Conservation (phyloP, 164 flowering plant genomes). For the Vitis amurensis region DNA sequence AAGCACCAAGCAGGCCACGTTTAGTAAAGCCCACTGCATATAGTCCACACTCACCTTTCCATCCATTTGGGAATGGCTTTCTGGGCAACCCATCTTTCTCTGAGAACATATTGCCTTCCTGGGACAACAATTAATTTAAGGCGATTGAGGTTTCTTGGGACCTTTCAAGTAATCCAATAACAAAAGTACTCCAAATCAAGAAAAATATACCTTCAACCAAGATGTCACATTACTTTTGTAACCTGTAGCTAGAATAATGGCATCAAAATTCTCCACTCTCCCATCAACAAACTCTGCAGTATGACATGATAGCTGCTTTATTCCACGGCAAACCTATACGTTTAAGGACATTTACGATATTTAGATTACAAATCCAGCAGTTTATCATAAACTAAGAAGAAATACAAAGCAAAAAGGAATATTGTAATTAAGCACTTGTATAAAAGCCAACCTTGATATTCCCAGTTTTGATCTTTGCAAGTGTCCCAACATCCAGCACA, state of each 20-base stretch:
- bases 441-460: conserved; percentile 56
- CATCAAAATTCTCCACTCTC: conserved; percentile 58
- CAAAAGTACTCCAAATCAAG: neutral
- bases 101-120: conserved; percentile 51
- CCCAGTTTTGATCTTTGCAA: conserved; percentile 75
- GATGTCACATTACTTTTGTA: conserved; percentile 80
- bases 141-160: no score
- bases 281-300: conserved; percentile 69
- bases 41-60: conserved; percentile 67
- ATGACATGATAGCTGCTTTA: conserved; percentile 41
- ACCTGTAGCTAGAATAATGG: conserved; percentile 81
- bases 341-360: neutral
- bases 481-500: conserved; percentile 85
- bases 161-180: no score
- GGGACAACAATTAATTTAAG: neutral
- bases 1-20: conserved; percentile 66
- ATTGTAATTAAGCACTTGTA: conserved; percentile 1
- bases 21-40: conserved; percentile 72
- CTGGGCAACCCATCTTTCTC: conserved; percentile 56
- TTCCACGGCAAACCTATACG: conserved; percentile 52
- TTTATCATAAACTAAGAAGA: neutral
- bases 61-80: conserved; percentile 55
- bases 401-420: neutral
- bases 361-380: no score
- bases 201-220: conserved; percentile 71